Conservation (phyloP, 2,329 filamentous ascomycete species). For the Sclerotinia spermophila region DNA sequence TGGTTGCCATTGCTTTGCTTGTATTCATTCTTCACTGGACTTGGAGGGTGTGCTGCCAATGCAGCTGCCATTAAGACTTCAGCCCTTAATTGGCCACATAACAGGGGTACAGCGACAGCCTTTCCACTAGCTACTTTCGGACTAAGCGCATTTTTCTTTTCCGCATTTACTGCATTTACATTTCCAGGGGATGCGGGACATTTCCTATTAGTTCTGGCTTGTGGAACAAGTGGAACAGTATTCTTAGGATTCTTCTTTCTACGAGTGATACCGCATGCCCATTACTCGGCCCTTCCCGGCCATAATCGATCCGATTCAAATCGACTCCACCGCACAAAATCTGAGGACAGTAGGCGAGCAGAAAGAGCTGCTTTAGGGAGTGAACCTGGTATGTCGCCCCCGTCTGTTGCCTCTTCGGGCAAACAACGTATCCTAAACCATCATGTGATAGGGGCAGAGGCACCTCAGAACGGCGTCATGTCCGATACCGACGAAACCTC, state of each 20-base stretch:
- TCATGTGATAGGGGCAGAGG: constrained; percentile 33
- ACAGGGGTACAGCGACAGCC: constrained; percentile 89
- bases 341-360: constrained; percentile 42
- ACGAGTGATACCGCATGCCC: constrained; percentile 60
- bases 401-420: constrained; percentile 35
- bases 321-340: constrained; percentile 45
- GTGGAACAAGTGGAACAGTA: constrained; percentile 73
- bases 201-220: constrained; percentile 75
- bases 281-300: constrained; percentile 43
- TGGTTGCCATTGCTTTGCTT: constrained; percentile 67
- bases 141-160: constrained; percentile 95
- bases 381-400: constrained; percentile 64
- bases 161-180: constrained; percentile 68
- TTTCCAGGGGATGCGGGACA: constrained; percentile 80
- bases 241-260: constrained; percentile 82
- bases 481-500: constrained; percentile 67
- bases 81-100: constrained; percentile 85
- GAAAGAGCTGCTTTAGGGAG: constrained; percentile 39
- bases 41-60: constrained; percentile 91
- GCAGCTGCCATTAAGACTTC: constrained; percentile 80
- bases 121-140: constrained; percentile 92
- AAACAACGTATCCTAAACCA: constrained; percentile 34
- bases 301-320: constrained; percentile 38
- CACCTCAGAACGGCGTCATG: constrained; percentile 29
- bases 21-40: constrained; percentile 79